These are phyloP conservation scores for Populus deltoides DNA, from an alignment of 345 rosid species.

Conservation along the genomic window DNA sequence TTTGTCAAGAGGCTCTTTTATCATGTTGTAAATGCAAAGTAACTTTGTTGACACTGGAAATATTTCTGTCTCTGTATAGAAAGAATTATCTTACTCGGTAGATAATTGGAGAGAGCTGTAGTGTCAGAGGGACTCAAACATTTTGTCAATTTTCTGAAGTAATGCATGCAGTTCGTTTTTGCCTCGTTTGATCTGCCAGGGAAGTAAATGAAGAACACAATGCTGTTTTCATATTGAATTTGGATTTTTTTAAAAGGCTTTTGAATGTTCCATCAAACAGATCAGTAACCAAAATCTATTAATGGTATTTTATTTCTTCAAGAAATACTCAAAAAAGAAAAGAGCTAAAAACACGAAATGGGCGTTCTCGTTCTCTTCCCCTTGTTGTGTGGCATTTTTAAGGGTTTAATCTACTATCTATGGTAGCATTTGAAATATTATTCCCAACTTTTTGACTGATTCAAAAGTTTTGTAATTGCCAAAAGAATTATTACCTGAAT, in stretches of 20 bases:
- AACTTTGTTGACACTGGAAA: not conserved
- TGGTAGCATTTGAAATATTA: too few relatives aligned
- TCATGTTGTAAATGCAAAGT: conserved; percentile 7
- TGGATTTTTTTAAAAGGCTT: not conserved
- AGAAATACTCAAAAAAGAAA: too few relatives aligned
- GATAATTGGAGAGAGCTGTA: not conserved
- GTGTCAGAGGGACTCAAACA: not conserved
- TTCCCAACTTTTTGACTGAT: too few relatives aligned
- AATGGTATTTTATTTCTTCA: too few relatives aligned
- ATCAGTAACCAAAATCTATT: too few relatives aligned
- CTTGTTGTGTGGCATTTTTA: too few relatives aligned
- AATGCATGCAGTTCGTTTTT: not conserved
- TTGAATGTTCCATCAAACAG: not conserved
- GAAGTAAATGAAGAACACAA: not conserved
- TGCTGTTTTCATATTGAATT: not conserved
- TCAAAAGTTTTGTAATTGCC: too few relatives aligned
- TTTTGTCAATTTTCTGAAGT: not conserved
- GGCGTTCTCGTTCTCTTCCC: too few relatives aligned
- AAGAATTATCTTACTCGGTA: not conserved
- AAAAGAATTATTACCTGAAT: too few relatives aligned
- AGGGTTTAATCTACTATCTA: too few relatives aligned
- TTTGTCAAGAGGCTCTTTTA: not conserved
- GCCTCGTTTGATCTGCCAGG: not conserved
- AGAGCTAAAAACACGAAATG: too few relatives aligned
- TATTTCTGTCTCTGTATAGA: not conserved